Conservation (phyloP, 257 asterid genomes). For the Solanum clarkiae region DNA sequence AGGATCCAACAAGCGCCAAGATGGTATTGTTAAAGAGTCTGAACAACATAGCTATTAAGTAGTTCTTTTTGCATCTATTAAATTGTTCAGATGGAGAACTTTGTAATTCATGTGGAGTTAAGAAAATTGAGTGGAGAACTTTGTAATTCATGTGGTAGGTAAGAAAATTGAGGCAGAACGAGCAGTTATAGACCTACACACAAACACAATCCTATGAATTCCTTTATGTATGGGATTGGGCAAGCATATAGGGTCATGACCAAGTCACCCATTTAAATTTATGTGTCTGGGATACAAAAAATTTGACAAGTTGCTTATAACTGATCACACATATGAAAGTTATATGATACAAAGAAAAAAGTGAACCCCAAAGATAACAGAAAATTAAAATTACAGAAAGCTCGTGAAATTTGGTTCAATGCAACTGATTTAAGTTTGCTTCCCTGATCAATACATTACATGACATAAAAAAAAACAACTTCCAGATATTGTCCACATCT, state of each 20-base stretch:
- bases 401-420: too few relatives aligned
- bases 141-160: background rate
- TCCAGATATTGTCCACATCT: too few relatives aligned
- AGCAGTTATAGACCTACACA: background rate
- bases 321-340: too few relatives aligned
- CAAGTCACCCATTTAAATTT: background rate
- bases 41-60: background rate
- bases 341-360: too few relatives aligned
- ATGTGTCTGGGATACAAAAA: background rate
- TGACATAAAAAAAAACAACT: too few relatives aligned
- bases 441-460: too few relatives aligned
- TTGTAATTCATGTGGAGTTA: background rate
- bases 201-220: background rate
- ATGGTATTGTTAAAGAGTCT: background rate
- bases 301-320: too few relatives aligned
- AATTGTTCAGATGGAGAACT: background rate
- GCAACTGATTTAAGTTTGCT: too few relatives aligned
- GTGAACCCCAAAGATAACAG: too few relatives aligned
- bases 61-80: background rate
- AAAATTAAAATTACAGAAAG: too few relatives aligned
- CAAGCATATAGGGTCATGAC: background rate
- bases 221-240: background rate
- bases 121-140: background rate
- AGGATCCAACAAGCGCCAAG: background rate
- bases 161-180: background rate